These are phyloP conservation scores for Plasmodium sp. DNA, from an alignment of 169 alveolate species.

Conservation along the genomic window DNA sequence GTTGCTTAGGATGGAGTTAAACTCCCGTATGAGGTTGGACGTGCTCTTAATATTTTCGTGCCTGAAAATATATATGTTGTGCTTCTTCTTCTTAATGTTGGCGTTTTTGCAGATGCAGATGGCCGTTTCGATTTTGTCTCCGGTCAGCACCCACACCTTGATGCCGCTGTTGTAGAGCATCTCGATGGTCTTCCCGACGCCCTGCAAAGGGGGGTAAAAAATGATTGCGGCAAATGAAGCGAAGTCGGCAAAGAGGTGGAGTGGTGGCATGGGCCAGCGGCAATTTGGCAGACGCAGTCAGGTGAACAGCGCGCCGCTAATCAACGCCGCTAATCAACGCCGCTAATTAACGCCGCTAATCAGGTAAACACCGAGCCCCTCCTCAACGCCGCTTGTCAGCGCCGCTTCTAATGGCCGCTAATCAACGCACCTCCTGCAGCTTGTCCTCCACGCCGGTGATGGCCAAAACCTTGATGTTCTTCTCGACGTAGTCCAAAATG, in stretches of 20 bases:
- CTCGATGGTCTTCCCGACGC: slow-evolving; percentile 95
- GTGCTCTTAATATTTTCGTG: slow-evolving; percentile 79
- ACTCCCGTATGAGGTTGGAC: slow-evolving; percentile 48
- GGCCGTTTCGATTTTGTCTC: slow-evolving; percentile 99
- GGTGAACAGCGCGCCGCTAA: too few species aligned
- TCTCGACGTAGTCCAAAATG: slow-evolving; percentile 84
- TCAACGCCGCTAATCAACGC: too few species aligned
- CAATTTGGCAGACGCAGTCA: not conserved
- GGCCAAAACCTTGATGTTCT: slow-evolving; percentile 92
- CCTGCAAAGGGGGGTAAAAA: slow-evolving; percentile 52
- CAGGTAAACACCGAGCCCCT: too few species aligned
- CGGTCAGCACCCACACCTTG: slow-evolving; percentile 99
- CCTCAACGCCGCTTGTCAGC: too few species aligned
- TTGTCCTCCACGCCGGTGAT: slow-evolving; percentile 98
- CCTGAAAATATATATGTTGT: slow-evolving; percentile 79
- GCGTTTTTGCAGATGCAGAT: slow-evolving; percentile 97
- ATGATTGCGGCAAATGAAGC: not conserved
- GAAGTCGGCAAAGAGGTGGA: not conserved
- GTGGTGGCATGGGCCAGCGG: too few species aligned
- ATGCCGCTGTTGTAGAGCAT: slow-evolving; percentile 96
- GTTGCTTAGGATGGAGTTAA: slow-evolving; percentile 46
- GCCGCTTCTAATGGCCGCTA: too few species aligned
- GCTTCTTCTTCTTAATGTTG: slow-evolving; percentile 91
- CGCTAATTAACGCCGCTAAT: not conserved
- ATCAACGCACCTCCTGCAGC: slow-evolving; percentile 88